Evolutionary conservation across 2,329 filamentous ascomycete species (phyloP), one percentile per base, ranked within the genome.

Genomic region (Sporothrix sp.): DNA sequence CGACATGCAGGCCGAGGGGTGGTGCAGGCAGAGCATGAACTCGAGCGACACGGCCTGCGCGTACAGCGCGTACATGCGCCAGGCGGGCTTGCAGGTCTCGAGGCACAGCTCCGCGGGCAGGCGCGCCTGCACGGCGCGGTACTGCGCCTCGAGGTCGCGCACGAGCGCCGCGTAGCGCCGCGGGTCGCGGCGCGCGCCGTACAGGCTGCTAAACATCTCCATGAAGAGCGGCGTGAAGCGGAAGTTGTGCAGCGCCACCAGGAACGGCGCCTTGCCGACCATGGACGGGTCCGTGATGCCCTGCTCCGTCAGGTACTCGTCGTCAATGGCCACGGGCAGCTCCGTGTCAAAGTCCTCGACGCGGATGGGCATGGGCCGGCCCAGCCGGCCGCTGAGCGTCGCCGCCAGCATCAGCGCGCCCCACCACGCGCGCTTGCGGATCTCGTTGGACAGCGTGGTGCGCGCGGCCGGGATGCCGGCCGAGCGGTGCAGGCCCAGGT

Each of bases 371-470:
- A 93, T 85, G 1, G 87, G 87, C 14, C 82, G 75, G 16, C 87
- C 87, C 32, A 90, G 77, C 52, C 85, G 86, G 18, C 85, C 85
- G 58, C 81, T 81, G 9, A 91, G 69, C n/a, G 78, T 79, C 9
- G 85, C 72, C 53, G 81, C 75, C 13, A 89, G 72, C 5, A 75
- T 71, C 36, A 89, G 66, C 10, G 90, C 72, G 6, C 74, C 74
- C 84, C 86, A 94, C 71, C 87, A 94, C 1, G 82, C 74, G 14
- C 87, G 75, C 66, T 90, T 90, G 21, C 87, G 76, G 65, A 90
- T 74, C 53, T 94, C 87, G 53, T 85, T 78, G 6, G 84, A 78
- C 1, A 89, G 72, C n/a, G 69, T 73, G 1, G 72, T 76, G 13
- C 61, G 63, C 48, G 71, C 68, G 7, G 65, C 66, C 0, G 69